Percentiles rank a stretch among this genome's conserved stretches.
Evolutionary conservation across 306 rosid genomes (phyloP).

Genomic region (Myrica gale): DNA sequence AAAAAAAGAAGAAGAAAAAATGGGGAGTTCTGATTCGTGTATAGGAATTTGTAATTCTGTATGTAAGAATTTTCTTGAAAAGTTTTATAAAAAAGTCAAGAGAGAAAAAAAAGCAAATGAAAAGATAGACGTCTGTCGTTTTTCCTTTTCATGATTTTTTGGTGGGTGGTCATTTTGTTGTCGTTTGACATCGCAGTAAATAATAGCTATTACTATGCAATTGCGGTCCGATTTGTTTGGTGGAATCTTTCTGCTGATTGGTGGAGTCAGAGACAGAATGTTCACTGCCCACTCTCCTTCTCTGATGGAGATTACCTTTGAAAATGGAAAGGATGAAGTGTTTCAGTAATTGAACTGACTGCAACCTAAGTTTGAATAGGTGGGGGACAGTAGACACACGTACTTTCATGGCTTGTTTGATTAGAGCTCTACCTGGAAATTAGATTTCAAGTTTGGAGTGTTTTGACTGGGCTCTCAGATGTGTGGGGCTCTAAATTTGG

Average conservation of each 20-base stretch:
- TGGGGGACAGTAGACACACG: too few relatives aligned
- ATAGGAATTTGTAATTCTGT: conserved; percentile 54
- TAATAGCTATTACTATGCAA: background rate
- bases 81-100: conserved; percentile 8
- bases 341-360: background rate
- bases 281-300: background rate
- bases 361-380: background rate
- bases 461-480: background rate
- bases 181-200: too few relatives aligned
- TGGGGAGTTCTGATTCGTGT: conserved; percentile 38
- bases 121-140: conserved; percentile 29
- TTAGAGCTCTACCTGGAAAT: background rate
- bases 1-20: conserved; percentile 9
- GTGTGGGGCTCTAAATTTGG: too few relatives aligned
- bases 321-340: background rate
- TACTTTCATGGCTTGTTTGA: background rate
- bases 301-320: background rate
- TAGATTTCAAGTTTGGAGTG: background rate
- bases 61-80: conserved; percentile 43
- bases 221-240: background rate
- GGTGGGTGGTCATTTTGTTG: background rate
- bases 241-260: background rate
- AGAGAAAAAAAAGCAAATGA: conserved; percentile 8
- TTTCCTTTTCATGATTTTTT: background rate
- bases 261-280: background rate